Conservation (phyloP, 2,329 filamentous ascomycete genomes). For the Fusarium graminum region DNA sequence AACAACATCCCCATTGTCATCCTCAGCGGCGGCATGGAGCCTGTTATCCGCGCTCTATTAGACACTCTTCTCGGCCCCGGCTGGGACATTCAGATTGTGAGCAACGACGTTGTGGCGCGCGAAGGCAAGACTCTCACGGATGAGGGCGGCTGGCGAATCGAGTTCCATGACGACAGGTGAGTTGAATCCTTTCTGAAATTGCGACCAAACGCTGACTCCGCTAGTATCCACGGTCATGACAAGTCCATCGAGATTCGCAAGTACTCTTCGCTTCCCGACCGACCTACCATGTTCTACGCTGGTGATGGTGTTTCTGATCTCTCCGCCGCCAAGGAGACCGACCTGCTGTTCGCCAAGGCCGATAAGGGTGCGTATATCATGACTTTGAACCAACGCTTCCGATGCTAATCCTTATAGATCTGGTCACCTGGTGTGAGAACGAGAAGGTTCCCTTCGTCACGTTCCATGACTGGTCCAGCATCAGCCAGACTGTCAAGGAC, state of each 20-base stretch:
- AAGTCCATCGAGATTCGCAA: conserved; percentile 92
- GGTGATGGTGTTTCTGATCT: conserved; percentile 95
- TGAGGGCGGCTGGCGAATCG: conserved; percentile 86
- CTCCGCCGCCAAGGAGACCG: conserved; percentile 91
- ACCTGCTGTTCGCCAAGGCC: conserved; percentile 92
- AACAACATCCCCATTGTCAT: conserved; percentile 94
- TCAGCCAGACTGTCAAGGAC: conserved; percentile 79
- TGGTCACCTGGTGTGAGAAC: conserved; percentile 87
- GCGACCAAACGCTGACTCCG: conserved; percentile 11
- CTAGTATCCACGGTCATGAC: conserved; percentile 91
- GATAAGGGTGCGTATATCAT: conserved; percentile 74
- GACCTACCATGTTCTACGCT: conserved; percentile 92
- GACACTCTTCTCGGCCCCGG: conserved; percentile 82
- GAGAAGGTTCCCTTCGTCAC: conserved; percentile 89
- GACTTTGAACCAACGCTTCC: neutral
- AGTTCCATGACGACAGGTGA: conserved; percentile 87
- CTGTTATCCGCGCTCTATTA: conserved; percentile 87
- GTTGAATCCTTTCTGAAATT: conserved; percentile 10
- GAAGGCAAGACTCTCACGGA: conserved; percentile 80
- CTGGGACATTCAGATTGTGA: conserved; percentile 88
- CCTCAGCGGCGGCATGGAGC: conserved; percentile 91
- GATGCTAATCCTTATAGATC: conserved; percentile 65
- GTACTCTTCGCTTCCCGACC: conserved; percentile 80
- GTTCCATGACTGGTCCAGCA: conserved; percentile 86
- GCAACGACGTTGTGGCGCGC: conserved; percentile 79